Evolutionary conservation across 1,284 basidiomycete genomes (phyloP), one percentile per base, ranked within the genome.

Genomic region (Takashimella koratensis): DNA sequence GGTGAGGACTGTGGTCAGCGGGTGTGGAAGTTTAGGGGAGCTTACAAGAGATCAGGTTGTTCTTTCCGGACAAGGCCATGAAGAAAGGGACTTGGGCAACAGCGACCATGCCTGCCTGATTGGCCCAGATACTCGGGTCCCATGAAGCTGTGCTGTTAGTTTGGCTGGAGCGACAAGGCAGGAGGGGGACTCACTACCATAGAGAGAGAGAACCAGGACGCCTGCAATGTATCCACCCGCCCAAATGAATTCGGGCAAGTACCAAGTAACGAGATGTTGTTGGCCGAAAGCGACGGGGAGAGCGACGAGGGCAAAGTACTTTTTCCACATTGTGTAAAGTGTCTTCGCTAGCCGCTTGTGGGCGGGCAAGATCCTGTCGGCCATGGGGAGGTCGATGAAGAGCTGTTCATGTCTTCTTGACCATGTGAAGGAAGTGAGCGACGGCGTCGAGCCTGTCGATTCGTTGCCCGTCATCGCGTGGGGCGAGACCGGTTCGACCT

Each of bases 21-120:
- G 16, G 8, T 36, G 30, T 16, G 10, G 30, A 8, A 16, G 10
- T 36, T 8, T 36, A 16, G 16, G 30, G 8, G 30, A 36, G 30
- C 83, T 49, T 52, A 85, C 84, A 76, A 4, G 82, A 80, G 8
- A 86, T 74, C 16, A 82, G 50, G 50, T 85, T 86, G 63, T 86
- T 84, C 67, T 83, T 83, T 49, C 82, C 83, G 0, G 83, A 84
- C 12, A 86, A 78, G 3, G 78, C 82, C 0, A 81, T 79, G 59
- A 86, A 76, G n/a, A 86, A 69, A 0, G 84, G 81, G 2, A 84
- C 63, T 63, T 86, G 85, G 21, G 78, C 77, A 1, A 79, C 73
- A 1, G 80, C 83, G 16, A 85, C 73, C 40, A 73, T 66, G 0
- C 77, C 82, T 1, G 82, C 79, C 30, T 82, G 77, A 54, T 80